phyloP scores from a whole-genome alignment of 257 asterid species.

The Petunia axillaris region DNA sequence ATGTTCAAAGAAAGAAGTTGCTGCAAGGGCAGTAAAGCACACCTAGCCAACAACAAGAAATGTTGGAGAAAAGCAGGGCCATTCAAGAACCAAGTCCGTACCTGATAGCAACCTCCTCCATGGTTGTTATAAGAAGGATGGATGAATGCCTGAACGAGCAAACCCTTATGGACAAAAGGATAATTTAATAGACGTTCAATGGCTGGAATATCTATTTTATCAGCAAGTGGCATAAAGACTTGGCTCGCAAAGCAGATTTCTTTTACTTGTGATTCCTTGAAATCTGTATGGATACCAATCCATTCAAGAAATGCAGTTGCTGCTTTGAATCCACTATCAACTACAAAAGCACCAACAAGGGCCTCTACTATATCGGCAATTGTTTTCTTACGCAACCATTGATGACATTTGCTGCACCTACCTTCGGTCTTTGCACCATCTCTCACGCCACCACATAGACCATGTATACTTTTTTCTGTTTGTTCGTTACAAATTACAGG shows the following conservation, averaged over 20 bases:
- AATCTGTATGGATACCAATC: constrained; percentile 74
- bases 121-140: constrained; percentile 86
- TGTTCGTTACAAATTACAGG: constrained; percentile 64
- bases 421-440: constrained; percentile 47
- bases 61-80: constrained; percentile 11
- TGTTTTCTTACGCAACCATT: constrained; percentile 85
- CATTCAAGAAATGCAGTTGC: constrained; percentile 88
- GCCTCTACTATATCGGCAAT: constrained; percentile 94
- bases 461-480: constrained; percentile 60
- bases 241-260: constrained; percentile 62
- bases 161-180: constrained; percentile 71
- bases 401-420: constrained; percentile 87
- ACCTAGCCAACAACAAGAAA: neutral
- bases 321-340: constrained; percentile 87
- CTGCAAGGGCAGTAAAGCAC: neutral
- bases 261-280: constrained; percentile 50
- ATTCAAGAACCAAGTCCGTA: constrained; percentile 30
- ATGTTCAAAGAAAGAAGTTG: constrained; percentile 15
- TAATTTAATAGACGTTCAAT: constrained; percentile 63
- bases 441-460: constrained; percentile 36
- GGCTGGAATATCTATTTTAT: constrained; percentile 53
- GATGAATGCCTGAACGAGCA: constrained; percentile 92
- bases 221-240: constrained; percentile 59
- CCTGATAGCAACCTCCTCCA: constrained; percentile 97
- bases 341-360: constrained; percentile 86